These are phyloP conservation scores for Caloboletus inedulis DNA, from an alignment of 1,284 basidiomycete genomes.

Conservation along the genomic window DNA sequence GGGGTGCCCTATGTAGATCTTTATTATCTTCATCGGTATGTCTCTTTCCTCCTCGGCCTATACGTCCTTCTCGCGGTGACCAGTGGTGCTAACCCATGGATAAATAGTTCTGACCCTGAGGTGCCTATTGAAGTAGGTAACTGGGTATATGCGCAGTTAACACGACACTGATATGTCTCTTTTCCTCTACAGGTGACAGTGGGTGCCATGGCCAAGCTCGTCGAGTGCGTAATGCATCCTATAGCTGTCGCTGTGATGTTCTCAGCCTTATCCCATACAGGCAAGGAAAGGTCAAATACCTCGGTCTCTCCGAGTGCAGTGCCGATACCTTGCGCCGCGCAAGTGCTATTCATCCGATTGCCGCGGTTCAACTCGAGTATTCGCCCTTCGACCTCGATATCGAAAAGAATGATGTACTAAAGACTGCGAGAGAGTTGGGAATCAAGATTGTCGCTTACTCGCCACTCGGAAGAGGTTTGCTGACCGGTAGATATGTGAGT, in stretches of 20 bases:
- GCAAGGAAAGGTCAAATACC: constrained; percentile 41
- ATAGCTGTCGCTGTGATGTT: background rate
- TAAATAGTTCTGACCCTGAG: constrained; percentile 16
- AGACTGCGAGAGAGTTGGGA: constrained; percentile 31
- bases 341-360: constrained; percentile 37
- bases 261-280: constrained; percentile 9
- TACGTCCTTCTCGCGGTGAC: background rate
- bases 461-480: constrained; percentile 43
- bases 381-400: constrained; percentile 40
- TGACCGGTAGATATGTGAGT: constrained; percentile 40
- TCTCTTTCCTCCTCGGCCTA: background rate
- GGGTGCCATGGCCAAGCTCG: constrained; percentile 35
- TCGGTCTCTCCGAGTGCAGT: constrained; percentile 45
- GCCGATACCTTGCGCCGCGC: constrained; percentile 46
- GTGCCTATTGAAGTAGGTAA: constrained; percentile 20
- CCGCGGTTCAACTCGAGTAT: constrained; percentile 46
- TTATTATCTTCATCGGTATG: constrained; percentile 31
- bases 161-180: too few species aligned
- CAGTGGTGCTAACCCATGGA: background rate
- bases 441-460: constrained; percentile 41
- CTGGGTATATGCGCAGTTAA: too few species aligned
- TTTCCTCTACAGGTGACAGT: constrained; percentile 27
- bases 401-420: constrained; percentile 29
- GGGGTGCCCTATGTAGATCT: constrained; percentile 34
- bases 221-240: constrained; percentile 20